phyloP scores from a whole-genome alignment of 352 stramenopile species.

The Elongisporangium senticosum region DNA sequence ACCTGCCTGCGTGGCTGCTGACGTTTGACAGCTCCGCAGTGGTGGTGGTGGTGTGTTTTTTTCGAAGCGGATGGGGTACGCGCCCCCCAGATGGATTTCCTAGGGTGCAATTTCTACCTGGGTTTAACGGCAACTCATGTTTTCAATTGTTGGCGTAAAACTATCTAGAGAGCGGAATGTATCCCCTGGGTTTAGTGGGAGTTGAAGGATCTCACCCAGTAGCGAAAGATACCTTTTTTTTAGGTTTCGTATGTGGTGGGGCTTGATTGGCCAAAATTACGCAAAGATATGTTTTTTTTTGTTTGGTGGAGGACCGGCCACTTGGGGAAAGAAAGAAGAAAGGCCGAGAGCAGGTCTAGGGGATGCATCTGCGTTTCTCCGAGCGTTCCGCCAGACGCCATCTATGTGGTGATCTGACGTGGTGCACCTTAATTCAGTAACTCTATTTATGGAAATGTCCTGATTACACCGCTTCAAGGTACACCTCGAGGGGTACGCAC shows the following conservation, averaged over 20 bases:
- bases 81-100: not conserved
- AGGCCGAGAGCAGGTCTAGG: not conserved
- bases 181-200: not conserved
- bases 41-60: constrained; percentile 15
- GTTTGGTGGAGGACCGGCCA: not conserved
- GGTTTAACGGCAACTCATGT: not conserved
- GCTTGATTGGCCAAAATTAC: not conserved
- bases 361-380: not conserved
- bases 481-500: constrained; percentile 1
- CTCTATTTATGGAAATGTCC: constrained; percentile 1
- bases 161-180: not conserved
- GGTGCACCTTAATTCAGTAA: not conserved
- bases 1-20: constrained; percentile 11
- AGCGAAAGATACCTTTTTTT: not conserved
- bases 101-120: not conserved
- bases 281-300: not conserved
- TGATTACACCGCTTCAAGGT: constrained; percentile 2
- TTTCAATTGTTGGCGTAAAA: too few species aligned
- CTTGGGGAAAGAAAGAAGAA: not conserved
- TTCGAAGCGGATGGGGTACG: constrained; percentile 11
- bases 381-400: not conserved
- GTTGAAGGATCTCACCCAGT: not conserved
- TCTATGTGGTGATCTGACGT: not conserved
- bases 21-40: constrained; percentile 16
- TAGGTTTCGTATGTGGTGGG: not conserved